These are phyloP conservation scores for Sequoia sempervirens DNA, from an alignment of 75 land plant species.

Conservation along the genomic window DNA sequence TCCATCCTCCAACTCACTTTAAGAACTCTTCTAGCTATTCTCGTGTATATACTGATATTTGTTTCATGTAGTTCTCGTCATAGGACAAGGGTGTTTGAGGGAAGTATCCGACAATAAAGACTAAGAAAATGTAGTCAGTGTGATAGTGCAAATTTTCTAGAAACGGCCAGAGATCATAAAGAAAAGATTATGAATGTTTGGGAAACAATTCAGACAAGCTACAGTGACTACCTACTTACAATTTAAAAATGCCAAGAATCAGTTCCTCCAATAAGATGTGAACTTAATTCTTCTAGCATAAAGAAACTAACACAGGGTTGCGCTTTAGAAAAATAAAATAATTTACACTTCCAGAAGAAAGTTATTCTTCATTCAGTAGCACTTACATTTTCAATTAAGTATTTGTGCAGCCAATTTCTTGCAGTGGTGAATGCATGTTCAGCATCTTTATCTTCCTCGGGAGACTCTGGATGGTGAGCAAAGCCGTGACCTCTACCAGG, in stretches of 20 bases:
- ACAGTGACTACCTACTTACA: background rate
- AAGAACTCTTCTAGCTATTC: background rate
- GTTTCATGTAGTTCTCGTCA: background rate
- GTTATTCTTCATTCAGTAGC: background rate
- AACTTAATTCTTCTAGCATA: background rate
- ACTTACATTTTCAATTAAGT: slow-evolving; percentile 26
- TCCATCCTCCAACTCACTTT: background rate
- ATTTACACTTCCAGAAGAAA: background rate
- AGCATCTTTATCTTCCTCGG: slow-evolving; percentile 84
- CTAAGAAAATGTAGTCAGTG: background rate
- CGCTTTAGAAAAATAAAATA: background rate
- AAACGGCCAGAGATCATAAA: background rate
- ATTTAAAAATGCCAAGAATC: background rate
- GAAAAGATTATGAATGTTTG: background rate
- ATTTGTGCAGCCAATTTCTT: slow-evolving; percentile 76
- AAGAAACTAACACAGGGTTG: background rate
- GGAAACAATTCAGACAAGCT: background rate
- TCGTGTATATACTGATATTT: background rate
- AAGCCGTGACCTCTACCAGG: slow-evolving; percentile 77
- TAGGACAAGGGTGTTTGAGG: background rate
- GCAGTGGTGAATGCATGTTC: slow-evolving; percentile 60
- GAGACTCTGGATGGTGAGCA: slow-evolving; percentile 63
- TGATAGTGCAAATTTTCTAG: background rate
- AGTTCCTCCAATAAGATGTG: background rate
- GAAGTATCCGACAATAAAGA: background rate